Evolutionary conservation across 2,329 filamentous ascomycete genomes (phyloP).

Genomic region (Epichloe elymi): DNA sequence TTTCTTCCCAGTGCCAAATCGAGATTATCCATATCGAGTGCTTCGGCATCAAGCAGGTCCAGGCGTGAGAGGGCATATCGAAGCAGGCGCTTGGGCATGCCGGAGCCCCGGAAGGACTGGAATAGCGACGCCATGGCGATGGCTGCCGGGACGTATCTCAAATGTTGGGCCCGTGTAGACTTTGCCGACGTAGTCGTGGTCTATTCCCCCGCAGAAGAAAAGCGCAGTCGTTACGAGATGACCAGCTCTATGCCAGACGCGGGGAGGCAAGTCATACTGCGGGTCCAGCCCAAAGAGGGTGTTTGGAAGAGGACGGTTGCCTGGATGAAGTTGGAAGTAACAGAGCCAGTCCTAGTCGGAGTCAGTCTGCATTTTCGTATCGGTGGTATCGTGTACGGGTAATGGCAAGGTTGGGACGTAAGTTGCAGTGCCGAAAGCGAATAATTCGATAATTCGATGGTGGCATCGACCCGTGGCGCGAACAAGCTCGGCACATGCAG

Average conservation of each 20-base stretch:
- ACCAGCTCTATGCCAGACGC: constrained; percentile 22
- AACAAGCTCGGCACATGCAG: neutral
- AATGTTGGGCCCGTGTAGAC: neutral
- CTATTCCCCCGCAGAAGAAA: constrained; percentile 4
- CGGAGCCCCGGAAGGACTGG: constrained; percentile 49
- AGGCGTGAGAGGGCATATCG: constrained; percentile 73
- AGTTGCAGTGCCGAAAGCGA: neutral
- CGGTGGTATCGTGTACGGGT: neutral
- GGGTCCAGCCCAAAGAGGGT: constrained; percentile 6
- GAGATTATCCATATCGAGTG: constrained; percentile 72
- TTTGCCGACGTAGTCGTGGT: neutral
- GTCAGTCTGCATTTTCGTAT: neutral
- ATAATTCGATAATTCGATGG: neutral
- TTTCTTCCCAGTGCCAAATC: constrained; percentile 73
- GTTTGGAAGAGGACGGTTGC: neutral
- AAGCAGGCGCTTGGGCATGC: constrained; percentile 79
- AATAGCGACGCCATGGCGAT: constrained; percentile 58
- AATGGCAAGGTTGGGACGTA: neutral
- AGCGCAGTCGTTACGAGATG: constrained; percentile 17
- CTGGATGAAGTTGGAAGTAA: neutral
- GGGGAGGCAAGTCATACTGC: constrained; percentile 21
- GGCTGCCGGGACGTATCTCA: neutral
- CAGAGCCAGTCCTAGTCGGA: neutral
- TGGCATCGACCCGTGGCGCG: neutral
- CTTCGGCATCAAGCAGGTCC: constrained; percentile 78